A percentile compares a stretch with the other conserved stretches of the same genome.
phyloP scores from a whole-genome alignment of 768 basidiomycete species.

The Kwoniella sp. region DNA sequence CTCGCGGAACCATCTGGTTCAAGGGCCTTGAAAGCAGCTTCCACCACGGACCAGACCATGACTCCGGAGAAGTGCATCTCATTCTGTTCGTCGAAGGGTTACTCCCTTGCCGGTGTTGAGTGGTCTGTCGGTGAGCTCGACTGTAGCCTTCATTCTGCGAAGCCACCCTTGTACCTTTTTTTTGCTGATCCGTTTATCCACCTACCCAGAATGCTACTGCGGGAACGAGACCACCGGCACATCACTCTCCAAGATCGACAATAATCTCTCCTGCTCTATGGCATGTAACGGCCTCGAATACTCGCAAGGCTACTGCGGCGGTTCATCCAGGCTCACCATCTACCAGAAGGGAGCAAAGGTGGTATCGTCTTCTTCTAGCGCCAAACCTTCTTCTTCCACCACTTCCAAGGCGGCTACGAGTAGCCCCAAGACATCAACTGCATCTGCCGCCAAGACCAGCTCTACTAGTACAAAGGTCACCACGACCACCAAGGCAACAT shows the following conservation, averaged over 20 bases:
- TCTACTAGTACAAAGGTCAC: not conserved
- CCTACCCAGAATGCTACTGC: slow-evolving; percentile 31
- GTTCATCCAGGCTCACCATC: slow-evolving; percentile 23
- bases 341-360: slow-evolving; percentile 23
- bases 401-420: not conserved
- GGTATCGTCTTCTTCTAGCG: not conserved
- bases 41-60: slow-evolving; percentile 56
- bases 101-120: slow-evolving; percentile 71
- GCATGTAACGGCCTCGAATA: slow-evolving; percentile 22
- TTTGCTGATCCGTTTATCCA: not conserved
- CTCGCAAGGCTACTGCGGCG: slow-evolving; percentile 32
- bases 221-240: slow-evolving; percentile 13
- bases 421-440: not conserved
- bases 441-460: not conserved
- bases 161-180: not conserved
- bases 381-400: not conserved
- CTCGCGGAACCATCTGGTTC: slow-evolving; percentile 33
- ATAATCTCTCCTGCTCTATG: slow-evolving; percentile 14
- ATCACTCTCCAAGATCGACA: slow-evolving; percentile 12
- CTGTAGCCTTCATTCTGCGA: not conserved
- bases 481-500: not conserved
- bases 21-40: slow-evolving; percentile 43
- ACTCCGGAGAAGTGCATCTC: slow-evolving; percentile 70
- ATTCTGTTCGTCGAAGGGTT: slow-evolving; percentile 64
- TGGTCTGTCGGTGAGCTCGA: slow-evolving; percentile 50